Percentiles rank a stretch among this genome's conserved stretches.
phyloP scores from a whole-genome alignment of 805 yeast genomes.

The Jamesozyma hellenica region DNA sequence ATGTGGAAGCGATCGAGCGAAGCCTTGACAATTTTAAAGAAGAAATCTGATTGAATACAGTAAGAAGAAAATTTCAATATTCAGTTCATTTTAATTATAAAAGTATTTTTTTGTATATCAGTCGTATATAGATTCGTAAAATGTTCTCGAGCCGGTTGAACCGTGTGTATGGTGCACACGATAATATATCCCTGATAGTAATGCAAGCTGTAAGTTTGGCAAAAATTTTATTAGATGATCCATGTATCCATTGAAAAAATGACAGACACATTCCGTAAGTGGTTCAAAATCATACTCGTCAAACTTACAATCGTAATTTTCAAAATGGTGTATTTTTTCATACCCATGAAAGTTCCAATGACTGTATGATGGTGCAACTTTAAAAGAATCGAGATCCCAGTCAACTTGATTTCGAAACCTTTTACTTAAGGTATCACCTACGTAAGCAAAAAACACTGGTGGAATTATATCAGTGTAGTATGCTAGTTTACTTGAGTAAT shows the following conservation, averaged over 20 bases:
- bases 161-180: too few relatives aligned
- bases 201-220: slow-evolving; percentile 29
- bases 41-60: too few relatives aligned
- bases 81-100: too few relatives aligned
- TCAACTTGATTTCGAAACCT: slow-evolving; percentile 24
- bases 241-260: slow-evolving; percentile 38
- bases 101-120: too few relatives aligned
- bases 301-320: slow-evolving; percentile 33
- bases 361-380: slow-evolving; percentile 27
- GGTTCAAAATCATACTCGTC: slow-evolving; percentile 36
- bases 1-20: too few relatives aligned
- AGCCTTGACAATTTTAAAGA: too few relatives aligned
- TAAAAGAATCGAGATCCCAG: slow-evolving; percentile 27
- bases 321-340: slow-evolving; percentile 33
- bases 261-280: slow-evolving; percentile 34
- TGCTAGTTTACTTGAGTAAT: slow-evolving; percentile 38
- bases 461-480: slow-evolving; percentile 52
- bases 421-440: slow-evolving; percentile 36
- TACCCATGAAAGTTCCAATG: slow-evolving; percentile 44
- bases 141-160: neutral
- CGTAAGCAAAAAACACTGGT: slow-evolving; percentile 44
- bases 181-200: slow-evolving; percentile 37
- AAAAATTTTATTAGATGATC: slow-evolving; percentile 26
- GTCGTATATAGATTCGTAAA: neutral
- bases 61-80: too few relatives aligned